A percentile compares a stretch with the other conserved stretches of the same genome.
These are phyloP conservation scores for Colletotrichum chrysophilum DNA, from an alignment of 2,329 filamentous ascomycete species.

Conservation along the genomic window DNA sequence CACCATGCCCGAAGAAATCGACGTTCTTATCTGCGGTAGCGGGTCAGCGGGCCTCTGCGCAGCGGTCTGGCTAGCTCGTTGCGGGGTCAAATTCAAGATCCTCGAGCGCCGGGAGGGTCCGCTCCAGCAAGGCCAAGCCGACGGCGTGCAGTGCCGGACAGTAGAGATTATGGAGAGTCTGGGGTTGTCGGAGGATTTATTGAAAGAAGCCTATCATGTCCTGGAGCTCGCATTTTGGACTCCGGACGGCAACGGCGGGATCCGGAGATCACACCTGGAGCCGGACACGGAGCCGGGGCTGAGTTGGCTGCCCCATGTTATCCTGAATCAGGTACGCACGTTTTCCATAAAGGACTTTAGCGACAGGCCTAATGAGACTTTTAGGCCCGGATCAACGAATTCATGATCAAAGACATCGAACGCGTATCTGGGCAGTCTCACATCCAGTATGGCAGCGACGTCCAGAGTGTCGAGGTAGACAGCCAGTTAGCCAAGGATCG, in stretches of 20 bases:
- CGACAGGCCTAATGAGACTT: accelerated
- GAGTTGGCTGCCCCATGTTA: constrained; percentile 60
- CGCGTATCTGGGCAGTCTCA: constrained; percentile 39
- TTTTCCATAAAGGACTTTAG: accelerated
- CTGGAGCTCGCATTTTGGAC: constrained; percentile 65
- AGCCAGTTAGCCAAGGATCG: constrained; percentile 37
- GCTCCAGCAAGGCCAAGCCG: constrained; percentile 58
- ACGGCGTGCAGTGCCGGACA: constrained; percentile 65
- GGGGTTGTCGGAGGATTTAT: constrained; percentile 56
- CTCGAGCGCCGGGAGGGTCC: constrained; percentile 34
- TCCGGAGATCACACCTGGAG: constrained; percentile 51
- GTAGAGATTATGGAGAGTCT: constrained; percentile 69
- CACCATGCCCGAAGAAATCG: constrained; percentile 18
- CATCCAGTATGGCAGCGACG: constrained; percentile 61
- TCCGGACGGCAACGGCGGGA: constrained; percentile 33
- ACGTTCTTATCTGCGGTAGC: constrained; percentile 16
- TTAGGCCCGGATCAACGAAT: constrained; percentile 52
- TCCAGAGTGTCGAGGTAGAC: constrained; percentile 55
- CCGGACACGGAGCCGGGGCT: constrained; percentile 60
- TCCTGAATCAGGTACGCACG: constrained; percentile 50
- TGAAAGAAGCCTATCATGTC: constrained; percentile 63
- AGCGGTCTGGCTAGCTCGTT: constrained; percentile 45
- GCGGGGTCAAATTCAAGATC: constrained; percentile 44
- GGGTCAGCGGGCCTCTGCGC: constrained; percentile 46
- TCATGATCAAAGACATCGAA: constrained; percentile 55